phyloP scores from a whole-genome alignment of 2,329 filamentous ascomycete genomes.

The Furcasterigmium furcatum region DNA sequence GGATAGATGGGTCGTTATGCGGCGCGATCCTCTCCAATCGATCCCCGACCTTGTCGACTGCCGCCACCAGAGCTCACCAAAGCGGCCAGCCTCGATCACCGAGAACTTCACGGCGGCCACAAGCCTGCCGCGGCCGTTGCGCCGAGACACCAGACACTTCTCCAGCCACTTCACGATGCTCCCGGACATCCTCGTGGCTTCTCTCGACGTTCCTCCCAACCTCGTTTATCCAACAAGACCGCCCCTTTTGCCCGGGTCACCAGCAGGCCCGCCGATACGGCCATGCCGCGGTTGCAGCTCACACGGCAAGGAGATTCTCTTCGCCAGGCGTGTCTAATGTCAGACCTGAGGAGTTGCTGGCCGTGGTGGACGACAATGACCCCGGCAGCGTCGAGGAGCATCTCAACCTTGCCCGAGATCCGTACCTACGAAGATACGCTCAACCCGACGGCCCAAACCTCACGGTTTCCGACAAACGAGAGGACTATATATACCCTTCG shows the following conservation, averaged over 20 bases:
- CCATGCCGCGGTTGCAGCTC: conserved; percentile 10
- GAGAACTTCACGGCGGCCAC: background rate
- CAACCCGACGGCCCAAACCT: conserved; percentile 44
- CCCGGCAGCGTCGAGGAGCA: conserved; percentile 49
- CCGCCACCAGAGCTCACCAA: conserved; percentile 7
- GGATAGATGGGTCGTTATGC: conserved; percentile 59
- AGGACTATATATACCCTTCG: conserved; percentile 45
- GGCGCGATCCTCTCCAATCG: conserved; percentile 49
- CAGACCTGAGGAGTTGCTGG: conserved; percentile 40
- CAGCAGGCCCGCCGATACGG: conserved; percentile 7
- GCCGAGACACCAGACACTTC: background rate
- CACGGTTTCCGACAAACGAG: conserved; percentile 44
- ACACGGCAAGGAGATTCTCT: conserved; percentile 1
- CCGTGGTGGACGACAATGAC: conserved; percentile 47
- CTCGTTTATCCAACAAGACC: conserved; percentile 7
- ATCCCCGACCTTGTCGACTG: conserved; percentile 23
- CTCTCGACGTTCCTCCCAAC: conserved; percentile 34
- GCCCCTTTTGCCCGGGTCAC: conserved; percentile 1
- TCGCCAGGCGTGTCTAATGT: conserved; percentile 1
- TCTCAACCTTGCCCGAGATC: conserved; percentile 47
- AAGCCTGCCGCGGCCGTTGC: no score
- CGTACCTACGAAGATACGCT: conserved; percentile 52
- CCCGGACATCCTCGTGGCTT: conserved; percentile 33
- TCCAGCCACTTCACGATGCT: conserved; percentile 15
- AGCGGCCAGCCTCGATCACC: conserved; percentile 6